phyloP scores from a whole-genome alignment of 2,329 filamentous ascomycete species.

The Phyllosticta citrichinensis region DNA sequence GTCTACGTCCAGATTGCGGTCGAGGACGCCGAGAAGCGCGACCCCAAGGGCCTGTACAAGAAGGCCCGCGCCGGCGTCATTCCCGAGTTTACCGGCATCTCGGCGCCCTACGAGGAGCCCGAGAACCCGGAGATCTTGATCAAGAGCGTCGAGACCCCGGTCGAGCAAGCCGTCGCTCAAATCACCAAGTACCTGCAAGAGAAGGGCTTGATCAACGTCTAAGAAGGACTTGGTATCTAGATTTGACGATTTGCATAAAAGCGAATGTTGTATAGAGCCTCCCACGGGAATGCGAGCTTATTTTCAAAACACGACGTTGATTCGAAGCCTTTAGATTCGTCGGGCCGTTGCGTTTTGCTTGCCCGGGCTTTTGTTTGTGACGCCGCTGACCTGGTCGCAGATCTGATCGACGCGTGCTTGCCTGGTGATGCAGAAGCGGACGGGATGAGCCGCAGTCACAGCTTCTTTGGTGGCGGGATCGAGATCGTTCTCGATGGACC shows the following conservation, averaged over 20 bases:
- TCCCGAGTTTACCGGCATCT: conserved; percentile 94
- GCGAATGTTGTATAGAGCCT: neutral
- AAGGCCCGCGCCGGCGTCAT: conserved; percentile 90
- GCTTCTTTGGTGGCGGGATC: neutral
- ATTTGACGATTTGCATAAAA: neutral
- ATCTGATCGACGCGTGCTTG: neutral
- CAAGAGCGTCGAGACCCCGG: conserved; percentile 66
- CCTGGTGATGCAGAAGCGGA: neutral
- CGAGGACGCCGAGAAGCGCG: conserved; percentile 84
- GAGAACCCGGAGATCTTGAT: conserved; percentile 79
- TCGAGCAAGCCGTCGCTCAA: conserved; percentile 79
- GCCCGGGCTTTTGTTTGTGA: neutral
- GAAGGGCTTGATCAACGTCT: conserved; percentile 49
- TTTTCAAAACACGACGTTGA: neutral
- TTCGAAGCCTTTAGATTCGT: neutral
- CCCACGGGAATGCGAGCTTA: neutral
- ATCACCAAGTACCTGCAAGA: conserved; percentile 72
- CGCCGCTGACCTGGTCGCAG: neutral
- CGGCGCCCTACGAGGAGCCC: conserved; percentile 88
- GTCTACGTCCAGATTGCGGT: conserved; percentile 88
- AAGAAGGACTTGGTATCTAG: neutral
- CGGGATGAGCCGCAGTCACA: neutral
- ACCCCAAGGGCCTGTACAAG: conserved; percentile 97
- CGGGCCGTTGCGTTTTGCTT: neutral
- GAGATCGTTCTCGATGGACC: neutral